phyloP scores from a whole-genome alignment of 1,139 yeast species.

The Zygotorulaspora mrakii region DNA sequence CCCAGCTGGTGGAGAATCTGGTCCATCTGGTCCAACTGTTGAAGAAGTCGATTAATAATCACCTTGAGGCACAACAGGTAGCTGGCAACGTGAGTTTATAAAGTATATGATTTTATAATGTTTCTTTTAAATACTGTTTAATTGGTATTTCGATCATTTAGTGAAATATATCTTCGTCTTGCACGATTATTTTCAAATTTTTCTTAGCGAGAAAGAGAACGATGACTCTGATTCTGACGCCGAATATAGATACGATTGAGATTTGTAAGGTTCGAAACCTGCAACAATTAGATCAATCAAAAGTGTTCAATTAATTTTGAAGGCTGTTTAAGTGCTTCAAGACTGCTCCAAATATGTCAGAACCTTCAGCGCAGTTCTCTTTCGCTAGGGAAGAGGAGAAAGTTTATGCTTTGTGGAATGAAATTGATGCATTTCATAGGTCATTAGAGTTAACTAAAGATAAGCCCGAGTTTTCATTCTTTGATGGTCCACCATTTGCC shows the following conservation, averaged over 20 bases:
- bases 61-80: neutral
- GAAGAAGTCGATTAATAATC: constrained; percentile 60
- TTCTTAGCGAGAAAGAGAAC: constrained; percentile 3
- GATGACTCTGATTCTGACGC: constrained; percentile 4
- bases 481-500: constrained; percentile 99
- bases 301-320: no score
- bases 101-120: no score
- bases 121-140: no score
- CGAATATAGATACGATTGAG: no score
- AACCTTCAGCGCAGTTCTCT: constrained; percentile 37
- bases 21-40: constrained; percentile 68
- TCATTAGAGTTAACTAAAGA: constrained; percentile 80
- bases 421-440: constrained; percentile 86
- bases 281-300: no score
- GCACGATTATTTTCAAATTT: constrained; percentile 4
- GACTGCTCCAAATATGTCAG: constrained; percentile 34
- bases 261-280: no score
- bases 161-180: neutral
- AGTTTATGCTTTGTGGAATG: constrained; percentile 77
- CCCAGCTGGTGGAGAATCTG: constrained; percentile 39
- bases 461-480: constrained; percentile 84
- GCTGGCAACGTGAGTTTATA: no score
- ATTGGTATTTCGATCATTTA: no score
- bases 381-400: constrained; percentile 89
- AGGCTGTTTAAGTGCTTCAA: no score